phyloP scores from a whole-genome alignment of 139 green algal genomes.

The Spirogloea muscicola region DNA sequence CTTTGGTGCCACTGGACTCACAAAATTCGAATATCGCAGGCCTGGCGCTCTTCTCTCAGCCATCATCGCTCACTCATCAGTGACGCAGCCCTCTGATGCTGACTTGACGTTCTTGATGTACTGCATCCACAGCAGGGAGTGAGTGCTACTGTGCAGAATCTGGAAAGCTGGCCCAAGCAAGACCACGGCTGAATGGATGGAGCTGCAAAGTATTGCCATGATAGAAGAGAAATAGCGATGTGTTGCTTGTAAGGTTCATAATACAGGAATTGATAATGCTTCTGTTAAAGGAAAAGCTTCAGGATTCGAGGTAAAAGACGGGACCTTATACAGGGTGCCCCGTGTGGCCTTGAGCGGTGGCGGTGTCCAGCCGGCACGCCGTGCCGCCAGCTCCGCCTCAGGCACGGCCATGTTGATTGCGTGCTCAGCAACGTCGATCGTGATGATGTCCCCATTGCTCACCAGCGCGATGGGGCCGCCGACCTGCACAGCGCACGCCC shows the following conservation, averaged over 20 bases:
- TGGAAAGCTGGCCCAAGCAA: no score
- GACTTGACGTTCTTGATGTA: constrained; percentile 90
- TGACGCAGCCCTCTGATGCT: constrained; percentile 87
- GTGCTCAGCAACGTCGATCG: constrained; percentile 77
- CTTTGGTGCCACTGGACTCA: no score
- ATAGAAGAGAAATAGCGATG: no score
- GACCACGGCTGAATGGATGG: no score
- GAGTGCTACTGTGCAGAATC: no score
- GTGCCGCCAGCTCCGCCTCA: constrained; percentile 66
- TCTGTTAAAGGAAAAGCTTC: background rate
- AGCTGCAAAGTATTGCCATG: no score
- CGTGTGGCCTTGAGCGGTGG: constrained; percentile 73
- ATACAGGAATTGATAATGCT: no score
- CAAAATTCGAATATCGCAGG: no score
- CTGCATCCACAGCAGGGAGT: no score
- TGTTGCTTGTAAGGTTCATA: no score
- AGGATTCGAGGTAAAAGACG: background rate
- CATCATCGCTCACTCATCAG: no score
- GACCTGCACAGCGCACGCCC: constrained; percentile 57
- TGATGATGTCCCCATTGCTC: constrained; percentile 85
- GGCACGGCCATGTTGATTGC: constrained; percentile 74
- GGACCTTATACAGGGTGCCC: constrained; percentile 89
- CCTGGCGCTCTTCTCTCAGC: no score
- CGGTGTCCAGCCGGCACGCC: constrained; percentile 66
- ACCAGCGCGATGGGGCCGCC: constrained; percentile 87